phyloP scores from a whole-genome alignment of 2,329 filamentous ascomycete species.

The Colletotrichum liriopes region DNA sequence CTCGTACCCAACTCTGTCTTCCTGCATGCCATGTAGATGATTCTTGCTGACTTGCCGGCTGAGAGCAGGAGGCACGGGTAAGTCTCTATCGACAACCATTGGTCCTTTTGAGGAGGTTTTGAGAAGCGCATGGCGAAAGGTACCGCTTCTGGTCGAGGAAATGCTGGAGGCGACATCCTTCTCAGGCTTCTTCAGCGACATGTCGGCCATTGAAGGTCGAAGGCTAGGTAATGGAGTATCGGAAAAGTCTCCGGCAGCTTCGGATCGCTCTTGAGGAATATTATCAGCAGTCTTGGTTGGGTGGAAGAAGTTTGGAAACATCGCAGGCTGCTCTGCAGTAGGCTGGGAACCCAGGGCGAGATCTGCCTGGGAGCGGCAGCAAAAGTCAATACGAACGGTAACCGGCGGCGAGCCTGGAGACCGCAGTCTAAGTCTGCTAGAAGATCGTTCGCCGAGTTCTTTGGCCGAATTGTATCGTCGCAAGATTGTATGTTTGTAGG shows the following conservation, averaged over 20 bases:
- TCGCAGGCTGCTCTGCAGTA: constrained; percentile 5
- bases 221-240: constrained; percentile 52
- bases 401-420: background rate
- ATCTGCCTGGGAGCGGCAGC: constrained; percentile 10
- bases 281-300: constrained; percentile 18
- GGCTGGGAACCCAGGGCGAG: constrained; percentile 9
- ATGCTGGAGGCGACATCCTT: constrained; percentile 14
- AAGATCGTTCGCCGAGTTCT: background rate
- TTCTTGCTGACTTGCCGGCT: constrained; percentile 32
- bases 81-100: constrained; percentile 45
- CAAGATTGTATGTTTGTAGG: constrained; percentile 15
- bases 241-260: constrained; percentile 49
- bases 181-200: constrained; percentile 39
- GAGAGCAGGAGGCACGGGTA: constrained; percentile 44
- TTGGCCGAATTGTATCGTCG: constrained; percentile 37
- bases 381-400: background rate
- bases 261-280: background rate
- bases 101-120: constrained; percentile 45
- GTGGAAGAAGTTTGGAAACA: constrained; percentile 39
- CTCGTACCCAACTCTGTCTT: constrained; percentile 4
- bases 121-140: constrained; percentile 46
- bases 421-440: background rate
- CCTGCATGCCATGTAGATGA: background rate
- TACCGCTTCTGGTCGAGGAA: constrained; percentile 30
- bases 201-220: constrained; percentile 48